These are phyloP conservation scores for Saturnispora diversa DNA, from an alignment of 805 yeast species.

Conservation along the genomic window DNA sequence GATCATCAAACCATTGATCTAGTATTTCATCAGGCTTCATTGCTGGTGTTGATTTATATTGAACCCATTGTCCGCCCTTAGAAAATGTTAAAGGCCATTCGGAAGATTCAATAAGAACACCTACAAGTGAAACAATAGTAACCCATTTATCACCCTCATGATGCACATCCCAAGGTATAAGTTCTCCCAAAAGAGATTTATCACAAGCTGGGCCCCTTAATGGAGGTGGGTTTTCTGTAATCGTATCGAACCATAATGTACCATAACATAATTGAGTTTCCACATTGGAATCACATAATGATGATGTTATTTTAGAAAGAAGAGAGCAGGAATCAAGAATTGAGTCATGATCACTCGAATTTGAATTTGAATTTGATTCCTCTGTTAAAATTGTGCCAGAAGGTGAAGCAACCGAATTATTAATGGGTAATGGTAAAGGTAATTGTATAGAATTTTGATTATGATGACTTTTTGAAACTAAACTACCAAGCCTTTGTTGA, in stretches of 20 bases:
- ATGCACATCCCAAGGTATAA: constrained; percentile 33
- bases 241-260: constrained; percentile 64
- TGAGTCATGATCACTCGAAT: constrained; percentile 4
- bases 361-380: constrained; percentile 6
- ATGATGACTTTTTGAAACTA: neutral
- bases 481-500: constrained; percentile 14
- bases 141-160: constrained; percentile 45
- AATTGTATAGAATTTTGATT: neutral
- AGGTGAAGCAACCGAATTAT: constrained; percentile 6
- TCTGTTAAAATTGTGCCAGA: constrained; percentile 9
- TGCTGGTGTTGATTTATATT: constrained; percentile 2
- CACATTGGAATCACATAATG: constrained; percentile 20
- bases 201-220: constrained; percentile 53
- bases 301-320: constrained; percentile 53
- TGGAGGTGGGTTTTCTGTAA: constrained; percentile 51
- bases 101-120: constrained; percentile 33
- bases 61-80: constrained; percentile 6
- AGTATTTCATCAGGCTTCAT: constrained; percentile 10
- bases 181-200: constrained; percentile 53
- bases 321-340: constrained; percentile 17
- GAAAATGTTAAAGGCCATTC: constrained; percentile 7
- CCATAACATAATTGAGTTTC: constrained; percentile 88
- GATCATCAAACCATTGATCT: constrained; percentile 18
- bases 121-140: constrained; percentile 43
- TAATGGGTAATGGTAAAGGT: constrained; percentile 1